A percentile compares a stretch with the other conserved stretches of the same genome.
Conservation (phyloP, 2,329 filamentous ascomycete genomes). For the Lasiodiplodia theobromae region DNA sequence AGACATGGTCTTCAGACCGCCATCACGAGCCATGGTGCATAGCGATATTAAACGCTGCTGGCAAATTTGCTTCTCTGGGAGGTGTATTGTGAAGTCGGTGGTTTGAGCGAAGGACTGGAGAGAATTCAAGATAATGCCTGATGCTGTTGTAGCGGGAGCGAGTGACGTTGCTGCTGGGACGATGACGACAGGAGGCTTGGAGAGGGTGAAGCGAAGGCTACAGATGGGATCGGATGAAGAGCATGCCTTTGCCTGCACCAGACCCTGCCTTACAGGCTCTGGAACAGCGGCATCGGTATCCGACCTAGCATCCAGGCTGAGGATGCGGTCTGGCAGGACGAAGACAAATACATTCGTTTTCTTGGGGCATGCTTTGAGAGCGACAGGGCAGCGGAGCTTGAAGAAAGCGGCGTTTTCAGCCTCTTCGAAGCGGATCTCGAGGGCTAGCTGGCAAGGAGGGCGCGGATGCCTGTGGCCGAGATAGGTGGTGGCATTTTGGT, state of each 20-base stretch:
- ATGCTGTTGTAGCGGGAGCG: constrained; percentile 37
- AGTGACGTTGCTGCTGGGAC: constrained; percentile 8
- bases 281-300: background rate
- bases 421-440: constrained; percentile 16
- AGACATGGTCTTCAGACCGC: background rate
- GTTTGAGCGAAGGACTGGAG: constrained; percentile 39
- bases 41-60: background rate
- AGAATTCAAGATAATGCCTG: constrained; percentile 42
- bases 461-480: constrained; percentile 9
- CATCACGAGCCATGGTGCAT: background rate
- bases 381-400: constrained; percentile 17
- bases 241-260: constrained; percentile 8
- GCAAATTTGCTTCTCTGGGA: constrained; percentile 4
- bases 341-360: constrained; percentile 12
- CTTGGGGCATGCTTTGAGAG: constrained; percentile 8
- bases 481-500: background rate
- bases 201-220: constrained; percentile 16
- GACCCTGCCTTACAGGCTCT: background rate
- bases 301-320: background rate
- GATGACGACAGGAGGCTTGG: background rate
- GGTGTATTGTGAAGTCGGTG: constrained; percentile 9
- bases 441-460: background rate
- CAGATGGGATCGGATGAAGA: background rate
- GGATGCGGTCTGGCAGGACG: constrained; percentile 9
- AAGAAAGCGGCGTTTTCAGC: background rate